Evolutionary conservation across 1,284 basidiomycete species (phyloP), one percentile per base, ranked within the genome.

Genomic region (Microbotryomycetes sp.): DNA sequence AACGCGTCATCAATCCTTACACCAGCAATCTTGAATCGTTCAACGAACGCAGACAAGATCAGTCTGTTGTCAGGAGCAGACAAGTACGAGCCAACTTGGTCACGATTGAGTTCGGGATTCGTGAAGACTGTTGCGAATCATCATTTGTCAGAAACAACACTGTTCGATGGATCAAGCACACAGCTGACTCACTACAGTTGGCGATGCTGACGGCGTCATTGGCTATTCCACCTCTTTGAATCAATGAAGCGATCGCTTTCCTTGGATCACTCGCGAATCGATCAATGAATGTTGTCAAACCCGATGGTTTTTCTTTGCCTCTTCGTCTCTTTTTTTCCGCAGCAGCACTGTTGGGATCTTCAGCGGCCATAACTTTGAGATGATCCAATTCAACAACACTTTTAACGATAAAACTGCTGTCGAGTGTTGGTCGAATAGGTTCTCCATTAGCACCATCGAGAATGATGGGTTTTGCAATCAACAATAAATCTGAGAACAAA

Each of bases 401-500:
- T 77, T 93, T 96, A 71, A 94, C 86, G 53, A 89, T 77, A 73
- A 90, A 96, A 70, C 86, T 86, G 73, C 86, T 82, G 70, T 94
- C 89, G 54, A 88, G 81, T 1, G 85, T 85, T 9, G 85, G 83
- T 65, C 83, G 84, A 63, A 64, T 55, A 6, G 64, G 69, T 25
- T 67, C 69, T 29, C 67, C 83, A 79, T 66, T 86, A 3, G 62
- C 55, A 29, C 66, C 55, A 15, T 66, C 62, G 15, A 56, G 69
- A 47, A 78, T 73, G 49, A 81, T 58, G 0, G 81, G 81, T 71
- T 82, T 82, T 36, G 80, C 78, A 64, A 98, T 85, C 73, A 98
- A 83, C 49, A 98, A 81, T 52, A 97, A 82, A 74, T 99, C 96
- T 73, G 81, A 89, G 81, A 98, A 98, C 25, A 98, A 80, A 78